A percentile compares a stretch with the other conserved stretches of the same genome.
Evolutionary conservation across 2,329 filamentous ascomycete species (phyloP).

Genomic region (Colletotrichum gigasporum): DNA sequence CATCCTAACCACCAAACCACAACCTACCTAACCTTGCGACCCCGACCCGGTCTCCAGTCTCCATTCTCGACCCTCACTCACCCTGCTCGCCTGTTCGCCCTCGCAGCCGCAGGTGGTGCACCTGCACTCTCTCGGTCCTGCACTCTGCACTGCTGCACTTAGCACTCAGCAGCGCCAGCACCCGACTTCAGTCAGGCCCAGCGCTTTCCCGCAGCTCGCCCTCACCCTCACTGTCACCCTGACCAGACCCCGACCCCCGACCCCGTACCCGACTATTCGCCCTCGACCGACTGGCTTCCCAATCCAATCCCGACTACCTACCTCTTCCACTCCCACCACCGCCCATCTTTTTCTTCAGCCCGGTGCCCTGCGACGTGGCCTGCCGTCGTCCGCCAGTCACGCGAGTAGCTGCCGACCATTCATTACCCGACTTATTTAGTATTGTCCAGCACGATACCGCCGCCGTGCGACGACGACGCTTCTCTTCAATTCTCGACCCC

Average conservation of each 20-base stretch:
- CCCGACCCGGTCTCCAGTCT: conserved; percentile 23
- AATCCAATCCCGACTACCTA: conserved; percentile 9
- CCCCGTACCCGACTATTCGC: background rate
- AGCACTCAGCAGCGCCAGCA: too few relatives aligned
- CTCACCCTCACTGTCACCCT: conserved; percentile 20
- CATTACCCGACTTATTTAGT: conserved; percentile 24
- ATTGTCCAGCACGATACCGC: conserved; percentile 26
- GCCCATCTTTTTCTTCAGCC: conserved; percentile 24
- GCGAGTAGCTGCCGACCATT: conserved; percentile 26
- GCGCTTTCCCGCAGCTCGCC: too few relatives aligned
- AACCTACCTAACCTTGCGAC: conserved; percentile 27
- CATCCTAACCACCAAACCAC: background rate
- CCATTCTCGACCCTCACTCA: conserved; percentile 15
- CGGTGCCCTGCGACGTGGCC: conserved; percentile 27
- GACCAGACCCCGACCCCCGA: conserved; percentile 25
- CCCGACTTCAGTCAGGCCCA: too few relatives aligned
- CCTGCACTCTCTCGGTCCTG: conserved; percentile 6
- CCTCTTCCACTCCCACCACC: conserved; percentile 10
- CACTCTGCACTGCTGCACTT: background rate
- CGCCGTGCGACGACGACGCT: conserved; percentile 27
- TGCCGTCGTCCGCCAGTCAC: conserved; percentile 26
- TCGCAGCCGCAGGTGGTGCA: conserved; percentile 1
- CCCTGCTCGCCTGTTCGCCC: background rate
- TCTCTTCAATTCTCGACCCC: conserved; percentile 24
- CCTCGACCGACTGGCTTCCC: conserved; percentile 21